Percentiles rank a stretch among this genome's conserved stretches.
These are phyloP conservation scores for Durotheca rogersii DNA, from an alignment of 495 filamentous ascomycete species.

Conservation along the genomic window DNA sequence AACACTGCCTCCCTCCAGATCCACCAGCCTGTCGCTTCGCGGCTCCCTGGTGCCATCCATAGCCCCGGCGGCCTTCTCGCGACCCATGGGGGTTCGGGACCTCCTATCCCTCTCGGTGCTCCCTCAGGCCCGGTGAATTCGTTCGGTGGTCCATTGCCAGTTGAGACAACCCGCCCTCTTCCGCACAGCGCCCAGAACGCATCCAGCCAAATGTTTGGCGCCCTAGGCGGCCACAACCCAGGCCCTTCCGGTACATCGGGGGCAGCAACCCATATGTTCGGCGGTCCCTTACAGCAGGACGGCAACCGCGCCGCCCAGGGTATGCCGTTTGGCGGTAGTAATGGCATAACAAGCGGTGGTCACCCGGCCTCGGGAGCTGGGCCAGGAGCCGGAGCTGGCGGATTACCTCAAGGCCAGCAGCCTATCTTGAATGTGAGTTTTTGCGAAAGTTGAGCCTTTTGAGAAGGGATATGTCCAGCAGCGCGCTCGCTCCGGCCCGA, in stretches of 20 bases:
- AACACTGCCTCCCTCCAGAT: slow-evolving; percentile 80
- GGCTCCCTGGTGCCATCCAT: slow-evolving; percentile 76
- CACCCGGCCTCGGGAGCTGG: slow-evolving; percentile 45
- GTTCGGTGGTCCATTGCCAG: slow-evolving; percentile 67
- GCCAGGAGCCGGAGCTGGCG: slow-evolving; percentile 4
- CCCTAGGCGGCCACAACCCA: slow-evolving; percentile 45
- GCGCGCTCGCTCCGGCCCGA: not conserved
- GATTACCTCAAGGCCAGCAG: slow-evolving; percentile 81
- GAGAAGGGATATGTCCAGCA: not conserved
- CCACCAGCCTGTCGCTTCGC: slow-evolving; percentile 86
- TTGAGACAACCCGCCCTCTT: slow-evolving; percentile 56
- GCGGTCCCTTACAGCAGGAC: slow-evolving; percentile 53
- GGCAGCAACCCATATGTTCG: slow-evolving; percentile 45
- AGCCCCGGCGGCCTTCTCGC: slow-evolving; percentile 84
- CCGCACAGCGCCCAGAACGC: slow-evolving; percentile 64
- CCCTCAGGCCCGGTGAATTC: slow-evolving; percentile 62
- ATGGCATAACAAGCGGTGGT: slow-evolving; percentile 21
- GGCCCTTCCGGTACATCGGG: slow-evolving; percentile 40
- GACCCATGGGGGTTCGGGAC: slow-evolving; percentile 62
- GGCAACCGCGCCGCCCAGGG: slow-evolving; percentile 47
- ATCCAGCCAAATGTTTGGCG: slow-evolving; percentile 62
- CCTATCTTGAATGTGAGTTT: slow-evolving; percentile 87
- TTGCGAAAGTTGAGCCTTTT: not conserved
- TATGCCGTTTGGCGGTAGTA: slow-evolving; percentile 43
- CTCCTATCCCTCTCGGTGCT: slow-evolving; percentile 63